Evolutionary conservation across 1,284 basidiomycete genomes (phyloP).

Genomic region (Entoloma clypeatum): DNA sequence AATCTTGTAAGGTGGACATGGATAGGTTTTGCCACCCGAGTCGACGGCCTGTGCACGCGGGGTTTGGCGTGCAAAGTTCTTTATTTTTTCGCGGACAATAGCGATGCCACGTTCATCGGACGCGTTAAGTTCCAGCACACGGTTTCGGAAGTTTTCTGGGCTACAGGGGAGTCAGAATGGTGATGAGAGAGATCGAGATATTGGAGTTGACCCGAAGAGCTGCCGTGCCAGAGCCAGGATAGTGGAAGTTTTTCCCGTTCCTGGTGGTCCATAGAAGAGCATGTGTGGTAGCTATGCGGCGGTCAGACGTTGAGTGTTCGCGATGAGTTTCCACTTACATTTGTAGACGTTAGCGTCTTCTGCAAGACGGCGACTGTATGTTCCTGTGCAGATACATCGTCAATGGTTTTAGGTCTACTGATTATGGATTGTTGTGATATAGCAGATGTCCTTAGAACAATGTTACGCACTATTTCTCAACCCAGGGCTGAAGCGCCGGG

Average conservation of each 20-base stretch:
- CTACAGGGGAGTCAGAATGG: constrained; percentile 27
- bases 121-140: constrained; percentile 98
- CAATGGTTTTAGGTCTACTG: constrained; percentile 96
- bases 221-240: constrained; percentile 94
- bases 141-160: constrained; percentile 90
- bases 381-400: constrained; percentile 96
- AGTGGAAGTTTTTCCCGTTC: constrained; percentile 98
- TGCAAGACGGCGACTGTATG: constrained; percentile 91
- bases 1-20: constrained; percentile 98
- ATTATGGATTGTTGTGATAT: constrained; percentile 10
- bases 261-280: constrained; percentile 99
- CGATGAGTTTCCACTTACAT: constrained; percentile 52
- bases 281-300: constrained; percentile 87
- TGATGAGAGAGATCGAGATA: background rate
- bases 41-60: constrained; percentile 73
- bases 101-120: constrained; percentile 98
- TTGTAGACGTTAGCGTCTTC: constrained; percentile 89
- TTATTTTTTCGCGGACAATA: constrained; percentile 98
- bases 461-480: constrained; percentile 86
- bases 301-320: constrained; percentile 2
- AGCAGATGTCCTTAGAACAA: background rate
- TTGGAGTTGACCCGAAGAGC: constrained; percentile 79
- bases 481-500: constrained; percentile 86
- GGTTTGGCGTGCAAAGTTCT: constrained; percentile 95
- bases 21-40: constrained; percentile 83